A percentile compares a stretch with the other conserved stretches of the same genome.
These are phyloP conservation scores for Aspergillus puulaauensis DNA, from an alignment of 2,329 filamentous ascomycete species.

Conservation along the genomic window DNA sequence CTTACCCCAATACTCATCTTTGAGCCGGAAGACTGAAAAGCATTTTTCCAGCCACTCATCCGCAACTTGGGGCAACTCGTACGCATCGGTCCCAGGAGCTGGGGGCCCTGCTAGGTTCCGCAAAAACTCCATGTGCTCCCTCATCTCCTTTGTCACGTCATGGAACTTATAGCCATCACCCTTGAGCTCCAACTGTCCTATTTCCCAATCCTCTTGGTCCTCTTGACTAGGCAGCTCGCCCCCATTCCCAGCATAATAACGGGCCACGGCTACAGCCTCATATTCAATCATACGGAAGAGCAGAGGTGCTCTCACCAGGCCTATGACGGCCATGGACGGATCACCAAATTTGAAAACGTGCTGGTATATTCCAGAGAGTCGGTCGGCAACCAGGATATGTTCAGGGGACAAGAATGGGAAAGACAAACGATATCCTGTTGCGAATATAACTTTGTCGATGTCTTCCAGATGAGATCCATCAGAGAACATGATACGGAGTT, in stretches of 20 bases:
- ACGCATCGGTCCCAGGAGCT: slow-evolving; percentile 34
- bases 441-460: slow-evolving; percentile 31
- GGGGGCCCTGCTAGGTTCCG: slow-evolving; percentile 41
- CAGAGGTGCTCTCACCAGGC: slow-evolving; percentile 27
- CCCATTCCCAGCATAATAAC: slow-evolving; percentile 27
- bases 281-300: slow-evolving; percentile 33
- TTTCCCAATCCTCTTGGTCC: slow-evolving; percentile 29
- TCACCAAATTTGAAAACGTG: slow-evolving; percentile 31
- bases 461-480: slow-evolving; percentile 18
- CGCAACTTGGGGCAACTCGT: slow-evolving; percentile 39
- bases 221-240: slow-evolving; percentile 19
- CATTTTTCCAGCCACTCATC: slow-evolving; percentile 30
- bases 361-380: slow-evolving; percentile 27
- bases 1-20: slow-evolving; percentile 22
- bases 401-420: slow-evolving; percentile 29
- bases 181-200: slow-evolving; percentile 19
- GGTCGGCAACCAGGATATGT: slow-evolving; percentile 22
- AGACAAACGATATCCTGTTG: slow-evolving; percentile 30
- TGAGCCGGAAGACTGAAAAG: slow-evolving; percentile 18
- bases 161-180: slow-evolving; percentile 22
- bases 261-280: slow-evolving; percentile 30
- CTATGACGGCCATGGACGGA: slow-evolving; percentile 30
- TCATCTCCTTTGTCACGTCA: slow-evolving; percentile 33
- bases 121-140: slow-evolving; percentile 42
- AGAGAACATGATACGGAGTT: slow-evolving; percentile 19